Conservation (phyloP, 495 filamentous ascomycete species). For the Massariosphaeria phaeospora region DNA sequence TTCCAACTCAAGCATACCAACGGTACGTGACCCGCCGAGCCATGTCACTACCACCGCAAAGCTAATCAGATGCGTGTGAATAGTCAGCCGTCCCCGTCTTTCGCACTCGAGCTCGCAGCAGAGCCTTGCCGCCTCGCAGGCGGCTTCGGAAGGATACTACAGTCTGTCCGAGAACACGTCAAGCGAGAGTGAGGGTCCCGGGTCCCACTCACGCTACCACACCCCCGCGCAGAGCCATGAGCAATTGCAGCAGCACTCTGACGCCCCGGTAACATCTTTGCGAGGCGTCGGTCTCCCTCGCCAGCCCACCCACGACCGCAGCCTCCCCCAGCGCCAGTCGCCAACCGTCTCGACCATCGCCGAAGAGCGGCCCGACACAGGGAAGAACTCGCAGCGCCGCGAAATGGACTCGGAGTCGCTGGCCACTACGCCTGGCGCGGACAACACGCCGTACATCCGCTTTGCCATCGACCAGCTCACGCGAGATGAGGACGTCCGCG, state of each 20-base stretch:
- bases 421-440: constrained; percentile 57
- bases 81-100: constrained; percentile 47
- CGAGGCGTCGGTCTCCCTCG: constrained; percentile 18
- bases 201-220: constrained; percentile 36
- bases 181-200: constrained; percentile 46
- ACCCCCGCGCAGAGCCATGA: constrained; percentile 31
- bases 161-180: constrained; percentile 54
- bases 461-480: constrained; percentile 72
- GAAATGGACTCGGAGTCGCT: constrained; percentile 38
- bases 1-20: constrained; percentile 36
- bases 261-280: constrained; percentile 21
- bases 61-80: constrained; percentile 1
- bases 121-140: constrained; percentile 61
- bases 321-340: neutral
- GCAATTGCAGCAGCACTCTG: constrained; percentile 8
- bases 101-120: constrained; percentile 52
- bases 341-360: constrained; percentile 24
- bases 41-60: no score
- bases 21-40: constrained; percentile 15
- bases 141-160: constrained; percentile 65
- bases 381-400: constrained; percentile 5
- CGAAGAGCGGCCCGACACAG: constrained; percentile 31
- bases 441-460: constrained; percentile 65
- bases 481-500: constrained; percentile 53
- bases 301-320: constrained; percentile 5